These are phyloP conservation scores for Suillus spraguei DNA, from an alignment of 768 basidiomycete genomes.

Conservation along the genomic window DNA sequence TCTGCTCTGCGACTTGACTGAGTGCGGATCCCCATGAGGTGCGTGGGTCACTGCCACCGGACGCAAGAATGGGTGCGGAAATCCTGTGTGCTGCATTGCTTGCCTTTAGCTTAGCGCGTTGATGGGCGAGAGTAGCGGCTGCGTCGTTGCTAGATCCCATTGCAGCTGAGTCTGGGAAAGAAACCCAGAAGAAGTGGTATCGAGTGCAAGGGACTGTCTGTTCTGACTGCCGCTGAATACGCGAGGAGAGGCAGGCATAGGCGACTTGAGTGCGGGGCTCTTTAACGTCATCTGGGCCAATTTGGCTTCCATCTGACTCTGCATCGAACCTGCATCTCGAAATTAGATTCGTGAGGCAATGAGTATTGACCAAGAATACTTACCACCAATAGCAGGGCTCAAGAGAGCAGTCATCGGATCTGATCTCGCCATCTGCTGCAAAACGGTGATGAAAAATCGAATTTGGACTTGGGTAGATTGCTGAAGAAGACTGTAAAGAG, in stretches of 20 bases:
- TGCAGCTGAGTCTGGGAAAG: constrained; percentile 86
- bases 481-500: constrained; percentile 98
- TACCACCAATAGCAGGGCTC: constrained; percentile 86
- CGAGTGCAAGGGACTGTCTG: constrained; percentile 76
- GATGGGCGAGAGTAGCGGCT: constrained; percentile 82
- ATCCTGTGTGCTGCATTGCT: constrained; percentile 82
- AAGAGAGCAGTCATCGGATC: constrained; percentile 97
- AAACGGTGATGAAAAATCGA: constrained; percentile 97
- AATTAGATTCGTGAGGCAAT: constrained; percentile 8
- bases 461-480: constrained; percentile 99
- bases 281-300: constrained; percentile 80
- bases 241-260: constrained; percentile 78
- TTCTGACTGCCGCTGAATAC: constrained; percentile 64
- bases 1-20: constrained; percentile 84
- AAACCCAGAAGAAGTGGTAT: constrained; percentile 61
- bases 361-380: constrained; percentile 20
- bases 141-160: constrained; percentile 52
- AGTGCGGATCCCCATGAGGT: constrained; percentile 72
- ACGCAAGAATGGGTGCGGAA: constrained; percentile 78
- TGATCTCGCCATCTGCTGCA: constrained; percentile 97
- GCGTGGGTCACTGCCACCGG: constrained; percentile 53
- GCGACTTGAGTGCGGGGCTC: constrained; percentile 86
- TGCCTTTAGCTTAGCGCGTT: constrained; percentile 88
- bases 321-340: constrained; percentile 74
- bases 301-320: constrained; percentile 96